Percentiles rank a stretch among this genome's conserved stretches.
Evolutionary conservation across 345 rosid species (phyloP).

Genomic region (Ceriops tagal): DNA sequence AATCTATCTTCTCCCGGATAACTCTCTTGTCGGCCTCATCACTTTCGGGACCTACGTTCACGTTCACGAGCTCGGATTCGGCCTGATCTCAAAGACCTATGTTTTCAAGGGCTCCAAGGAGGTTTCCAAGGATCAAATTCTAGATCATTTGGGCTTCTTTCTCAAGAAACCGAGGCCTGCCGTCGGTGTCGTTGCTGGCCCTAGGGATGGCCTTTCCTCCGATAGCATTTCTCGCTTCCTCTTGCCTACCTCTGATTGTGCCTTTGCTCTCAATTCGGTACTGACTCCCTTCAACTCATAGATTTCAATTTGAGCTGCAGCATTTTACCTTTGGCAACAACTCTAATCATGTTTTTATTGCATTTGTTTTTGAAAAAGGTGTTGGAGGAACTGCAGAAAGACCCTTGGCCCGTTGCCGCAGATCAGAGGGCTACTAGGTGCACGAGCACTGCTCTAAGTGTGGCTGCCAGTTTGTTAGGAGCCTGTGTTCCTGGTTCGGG

Average conservation of each 20-base stretch:
- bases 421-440: conserved; percentile 82
- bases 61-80: conserved; percentile 83
- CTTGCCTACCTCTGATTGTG: conserved; percentile 80
- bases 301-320: background rate
- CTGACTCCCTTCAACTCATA: background rate
- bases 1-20: conserved; percentile 62
- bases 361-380: conserved; percentile 29
- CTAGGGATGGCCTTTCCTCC: conserved; percentile 78
- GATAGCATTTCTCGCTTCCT: conserved; percentile 87
- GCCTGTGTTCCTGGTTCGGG: conserved; percentile 95
- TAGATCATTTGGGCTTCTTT: conserved; percentile 79
- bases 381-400: conserved; percentile 83
- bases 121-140: conserved; percentile 68
- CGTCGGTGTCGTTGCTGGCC: conserved; percentile 84
- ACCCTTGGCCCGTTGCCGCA: conserved; percentile 70
- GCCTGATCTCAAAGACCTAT: conserved; percentile 64
- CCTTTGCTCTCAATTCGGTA: conserved; percentile 75
- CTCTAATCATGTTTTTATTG: background rate
- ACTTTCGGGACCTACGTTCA: conserved; percentile 74
- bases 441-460: conserved; percentile 82
- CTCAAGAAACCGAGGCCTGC: conserved; percentile 71
- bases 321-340: background rate
- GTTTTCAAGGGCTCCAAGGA: conserved; percentile 82
- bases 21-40: conserved; percentile 71
- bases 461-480: conserved; percentile 82